Conservation (phyloP, 306 rosid genomes). For the Lathyrus sativus region DNA sequence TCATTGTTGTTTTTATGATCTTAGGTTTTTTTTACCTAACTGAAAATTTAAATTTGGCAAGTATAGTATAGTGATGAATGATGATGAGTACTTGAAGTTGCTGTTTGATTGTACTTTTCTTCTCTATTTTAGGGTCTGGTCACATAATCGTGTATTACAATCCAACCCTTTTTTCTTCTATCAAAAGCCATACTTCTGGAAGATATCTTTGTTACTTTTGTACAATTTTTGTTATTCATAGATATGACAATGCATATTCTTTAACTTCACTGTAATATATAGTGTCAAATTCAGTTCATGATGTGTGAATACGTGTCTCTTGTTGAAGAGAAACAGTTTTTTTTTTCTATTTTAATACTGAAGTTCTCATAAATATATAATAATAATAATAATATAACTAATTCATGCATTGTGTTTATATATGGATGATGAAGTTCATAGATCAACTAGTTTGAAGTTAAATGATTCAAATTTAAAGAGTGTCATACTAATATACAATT, state of each 20-base stretch:
- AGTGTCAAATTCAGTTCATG: slow-evolving; percentile 2
- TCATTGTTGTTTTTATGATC: background rate
- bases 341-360: background rate
- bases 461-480: too few species aligned
- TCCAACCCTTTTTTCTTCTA: slow-evolving; percentile 13
- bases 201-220: slow-evolving; percentile 16
- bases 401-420: too few species aligned
- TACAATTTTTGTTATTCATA: slow-evolving; percentile 4
- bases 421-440: too few species aligned
- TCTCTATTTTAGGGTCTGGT: slow-evolving; percentile 20
- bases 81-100: background rate
- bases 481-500: background rate
- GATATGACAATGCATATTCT: slow-evolving; percentile 16
- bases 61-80: background rate
- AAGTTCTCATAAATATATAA: too few species aligned
- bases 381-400: too few species aligned
- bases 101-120: slow-evolving; percentile 14
- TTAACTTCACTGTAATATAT: background rate
- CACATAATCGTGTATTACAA: slow-evolving; percentile 24
- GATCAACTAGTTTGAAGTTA: too few species aligned
- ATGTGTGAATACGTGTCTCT: background rate
- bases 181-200: slow-evolving; percentile 2
- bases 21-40: background rate
- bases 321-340: background rate
- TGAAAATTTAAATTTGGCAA: too few species aligned